Percentiles rank a stretch among this genome's conserved stretches.
Evolutionary conservation across 2,329 filamentous ascomycete species (phyloP).

Genomic region (Scedosporium boydii): DNA sequence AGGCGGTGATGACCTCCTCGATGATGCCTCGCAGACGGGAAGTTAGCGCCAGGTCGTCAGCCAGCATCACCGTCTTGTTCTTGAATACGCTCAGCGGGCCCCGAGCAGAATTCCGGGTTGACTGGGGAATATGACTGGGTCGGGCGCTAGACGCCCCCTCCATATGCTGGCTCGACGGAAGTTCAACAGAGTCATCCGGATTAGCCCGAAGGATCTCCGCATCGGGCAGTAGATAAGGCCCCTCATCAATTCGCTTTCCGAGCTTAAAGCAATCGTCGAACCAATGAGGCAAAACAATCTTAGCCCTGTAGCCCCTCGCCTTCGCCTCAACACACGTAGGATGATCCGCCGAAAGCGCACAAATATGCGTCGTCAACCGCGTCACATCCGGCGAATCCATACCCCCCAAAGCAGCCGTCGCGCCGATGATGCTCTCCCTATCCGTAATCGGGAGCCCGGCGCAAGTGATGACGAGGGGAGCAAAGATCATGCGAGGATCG

Average conservation of each 20-base stretch:
- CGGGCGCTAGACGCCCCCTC: constrained; percentile 53
- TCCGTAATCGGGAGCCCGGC: constrained; percentile 78
- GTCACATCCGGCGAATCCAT: constrained; percentile 64
- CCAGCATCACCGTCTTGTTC: constrained; percentile 68
- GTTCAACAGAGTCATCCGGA: constrained; percentile 44
- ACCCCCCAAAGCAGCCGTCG: constrained; percentile 81
- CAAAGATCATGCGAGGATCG: constrained; percentile 84
- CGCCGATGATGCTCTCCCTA: constrained; percentile 85
- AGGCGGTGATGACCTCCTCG: constrained; percentile 57
- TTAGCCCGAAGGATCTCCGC: constrained; percentile 66
- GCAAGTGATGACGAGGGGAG: constrained; percentile 71
- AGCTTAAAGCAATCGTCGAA: constrained; percentile 95
- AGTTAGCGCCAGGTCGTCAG: constrained; percentile 62
- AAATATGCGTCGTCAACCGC: constrained; percentile 76
- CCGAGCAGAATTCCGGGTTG: constrained; percentile 29
- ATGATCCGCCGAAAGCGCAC: constrained; percentile 68
- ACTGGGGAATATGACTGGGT: constrained; percentile 33
- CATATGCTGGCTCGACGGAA: constrained; percentile 51
- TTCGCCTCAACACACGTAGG: constrained; percentile 57
- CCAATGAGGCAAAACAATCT: constrained; percentile 91
- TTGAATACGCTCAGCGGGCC: constrained; percentile 65
- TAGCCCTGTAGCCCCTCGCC: constrained; percentile 59
- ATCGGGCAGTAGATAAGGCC: constrained; percentile 76
- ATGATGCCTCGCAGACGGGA: constrained; percentile 58
- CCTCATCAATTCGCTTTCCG: constrained; percentile 81